Evolutionary conservation across 2,329 filamentous ascomycete genomes (phyloP).

Genomic region (Immersiporthe knoxdaviesiana): DNA sequence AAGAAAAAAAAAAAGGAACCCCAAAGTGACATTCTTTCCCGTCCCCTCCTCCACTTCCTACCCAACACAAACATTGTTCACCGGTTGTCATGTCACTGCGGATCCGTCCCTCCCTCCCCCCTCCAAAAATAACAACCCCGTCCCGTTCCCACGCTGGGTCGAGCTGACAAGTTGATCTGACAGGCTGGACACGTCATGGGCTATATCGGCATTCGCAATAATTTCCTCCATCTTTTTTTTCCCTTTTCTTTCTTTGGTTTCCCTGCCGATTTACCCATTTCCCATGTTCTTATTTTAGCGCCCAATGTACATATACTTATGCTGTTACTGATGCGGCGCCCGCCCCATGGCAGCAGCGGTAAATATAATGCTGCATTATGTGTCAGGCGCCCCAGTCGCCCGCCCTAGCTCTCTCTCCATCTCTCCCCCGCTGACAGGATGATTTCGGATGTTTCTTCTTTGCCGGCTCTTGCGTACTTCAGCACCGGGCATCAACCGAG

Average conservation of each 20-base stretch:
- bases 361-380: not conserved
- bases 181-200: not conserved
- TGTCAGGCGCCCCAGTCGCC: slow-evolving; percentile 2
- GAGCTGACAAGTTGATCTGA: not conserved
- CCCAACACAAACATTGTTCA: slow-evolving; percentile 2
- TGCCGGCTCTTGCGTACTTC: no score
- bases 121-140: no score
- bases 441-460: not conserved
- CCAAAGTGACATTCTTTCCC: not conserved
- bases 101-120: no score
- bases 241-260: not conserved
- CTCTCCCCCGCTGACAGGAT: not conserved
- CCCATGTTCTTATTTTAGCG: not conserved
- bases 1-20: no score
- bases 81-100: not conserved
- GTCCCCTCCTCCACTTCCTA: not conserved
- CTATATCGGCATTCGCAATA: slow-evolving; percentile 4
- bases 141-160: not conserved
- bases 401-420: no score
- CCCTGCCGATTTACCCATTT: not conserved
- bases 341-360: not conserved
- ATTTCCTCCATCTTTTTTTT: no score
- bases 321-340: not conserved
- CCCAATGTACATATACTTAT: not conserved
- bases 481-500: no score